Evolutionary conservation across 768 basidiomycete species (phyloP), one percentile per base, ranked within the genome.

Genomic region (Lactarius trivialis): DNA sequence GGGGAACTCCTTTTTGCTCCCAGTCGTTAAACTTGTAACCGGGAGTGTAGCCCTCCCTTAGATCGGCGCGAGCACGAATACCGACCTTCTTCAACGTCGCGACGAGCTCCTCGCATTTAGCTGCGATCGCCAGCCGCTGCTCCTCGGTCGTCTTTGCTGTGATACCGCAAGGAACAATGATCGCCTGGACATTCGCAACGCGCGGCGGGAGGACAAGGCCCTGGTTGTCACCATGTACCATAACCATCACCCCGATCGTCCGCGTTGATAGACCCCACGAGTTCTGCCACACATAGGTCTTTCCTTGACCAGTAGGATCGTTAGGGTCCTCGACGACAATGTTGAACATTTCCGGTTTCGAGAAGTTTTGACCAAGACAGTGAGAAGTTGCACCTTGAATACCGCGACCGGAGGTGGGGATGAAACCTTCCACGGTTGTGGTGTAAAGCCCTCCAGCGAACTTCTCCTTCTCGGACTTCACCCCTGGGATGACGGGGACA

Each of bases 21-120:
- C 96, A 98, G 70, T 98, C 93, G 72, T 98, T 97, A 79, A 97
- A 99, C 77, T 99, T 99, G 79, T 89, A 98, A 33, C 97, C 97
- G 9, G 97, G 97, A 33, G 96, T 98, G 75, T 98, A 97, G 8
- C 91, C 93, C 4, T 98, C 97, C 62, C 96, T 79, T 65, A 94
- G 77, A 77, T 99, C 97, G 2, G 92, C 92, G 74, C 88, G 92
- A 36, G 91, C 91, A 65, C 90, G 80, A 65, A 98, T 74, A 51
- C 85, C 93, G 7, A 79, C 79, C 68, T 84, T 85, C 73, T 84
- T 82, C 65, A 99, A 76, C 26, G 77, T 81, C 71, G 80, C 78
- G 39, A 89, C 92, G 61, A 97, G 81, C 63, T 86, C 84, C 50
- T 87, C 84, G 71, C 92, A 93, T 19, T 83, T 84, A 64, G 82